Percentiles rank a stretch among this genome's conserved stretches.
Evolutionary conservation across 495 filamentous ascomycete species (phyloP).

Genomic region (Aspergillus sclerotiicarbonarius): DNA sequence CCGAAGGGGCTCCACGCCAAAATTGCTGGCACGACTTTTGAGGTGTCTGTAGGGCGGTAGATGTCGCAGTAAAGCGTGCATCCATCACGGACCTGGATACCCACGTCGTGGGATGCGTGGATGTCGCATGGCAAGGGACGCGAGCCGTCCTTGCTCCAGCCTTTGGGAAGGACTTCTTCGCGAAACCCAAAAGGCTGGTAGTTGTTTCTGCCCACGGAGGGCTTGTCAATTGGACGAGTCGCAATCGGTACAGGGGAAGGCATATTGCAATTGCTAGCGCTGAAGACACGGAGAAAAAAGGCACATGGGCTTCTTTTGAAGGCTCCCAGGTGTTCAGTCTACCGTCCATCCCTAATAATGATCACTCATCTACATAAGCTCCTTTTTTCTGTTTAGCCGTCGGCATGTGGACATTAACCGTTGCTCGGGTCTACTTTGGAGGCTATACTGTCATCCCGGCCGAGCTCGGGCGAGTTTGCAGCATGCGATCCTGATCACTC

Average conservation of each 20-base stretch:
- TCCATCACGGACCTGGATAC: slow-evolving; percentile 33
- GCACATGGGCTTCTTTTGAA: not conserved
- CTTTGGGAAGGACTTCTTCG: slow-evolving; percentile 28
- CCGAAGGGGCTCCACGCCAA: slow-evolving; percentile 38
- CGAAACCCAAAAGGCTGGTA: slow-evolving; percentile 25
- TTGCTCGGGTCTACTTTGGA: not conserved
- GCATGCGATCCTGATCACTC: not conserved
- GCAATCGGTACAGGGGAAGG: slow-evolving; percentile 26
- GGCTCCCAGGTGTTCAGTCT: not conserved
- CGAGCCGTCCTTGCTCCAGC: slow-evolving; percentile 21
- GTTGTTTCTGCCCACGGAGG: slow-evolving; percentile 24
- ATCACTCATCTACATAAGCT: not conserved
- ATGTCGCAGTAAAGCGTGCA: slow-evolving; percentile 33
- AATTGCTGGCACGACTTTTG: slow-evolving; percentile 31
- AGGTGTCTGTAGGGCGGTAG: slow-evolving; percentile 28
- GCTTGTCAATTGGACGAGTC: slow-evolving; percentile 27
- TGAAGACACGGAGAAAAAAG: not conserved
- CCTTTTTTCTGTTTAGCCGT: not conserved
- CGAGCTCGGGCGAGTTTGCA: slow-evolving; percentile 1
- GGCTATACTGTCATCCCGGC: not conserved
- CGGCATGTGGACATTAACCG: not conserved
- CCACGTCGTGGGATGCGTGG: slow-evolving; percentile 30
- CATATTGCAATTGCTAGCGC: slow-evolving; percentile 12
- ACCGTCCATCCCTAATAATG: too few species aligned
- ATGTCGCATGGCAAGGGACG: slow-evolving; percentile 24